Base-by-base conservation (phyloP, 805 yeast species). In the Wickerhamomyces bovis region DNA sequence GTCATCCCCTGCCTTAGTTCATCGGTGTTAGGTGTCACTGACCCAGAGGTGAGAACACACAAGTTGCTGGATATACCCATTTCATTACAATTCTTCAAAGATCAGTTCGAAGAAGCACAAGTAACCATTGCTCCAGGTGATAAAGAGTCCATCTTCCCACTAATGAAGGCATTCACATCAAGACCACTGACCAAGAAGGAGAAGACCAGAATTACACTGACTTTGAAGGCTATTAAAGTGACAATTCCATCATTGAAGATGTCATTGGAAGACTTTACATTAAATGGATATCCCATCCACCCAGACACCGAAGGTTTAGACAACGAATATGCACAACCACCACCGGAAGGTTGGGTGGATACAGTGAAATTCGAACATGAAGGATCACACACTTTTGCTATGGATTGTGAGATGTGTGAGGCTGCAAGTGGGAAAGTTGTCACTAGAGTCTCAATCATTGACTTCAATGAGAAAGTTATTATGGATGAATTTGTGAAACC, bases 351-450 rank as follows among this genome's bases (percentile, higher is more conserved):
- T 4, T 85, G 85, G 82, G 73, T 69, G 1, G 77, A 77, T 39
- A 84, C 95, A 0, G 53, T 36, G 13, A 46, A 58, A 1, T 76
- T 79, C 50, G 77, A 75, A 1, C 82, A 78, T 51, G 80, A 71
- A 10, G 83, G 81, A 0, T 75, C 85, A 0, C 80, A 73, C 47
- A 78, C 85, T 0, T 88, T 78, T 67, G 94, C 95, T 0, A 53
- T 94, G 18, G 99, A 92, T 66, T 94, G 99, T 70, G 99, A 92
- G 66, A 94, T 92, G 89, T 89, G 97, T 61, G 67, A 73, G 48
- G 66, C 90, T 0, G 76, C 69, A 0, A 51, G 58, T 1, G 89
- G 89, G 0, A 72, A 75, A 38, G 95, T 79, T 1, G 69, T 92
- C 38, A 80, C 98, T 0, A 72, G 97, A 44, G 78, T 87, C 0